Base-by-base conservation (phyloP, 2,329 filamentous ascomycete species). In the Pseudonectria foliicola region DNA sequence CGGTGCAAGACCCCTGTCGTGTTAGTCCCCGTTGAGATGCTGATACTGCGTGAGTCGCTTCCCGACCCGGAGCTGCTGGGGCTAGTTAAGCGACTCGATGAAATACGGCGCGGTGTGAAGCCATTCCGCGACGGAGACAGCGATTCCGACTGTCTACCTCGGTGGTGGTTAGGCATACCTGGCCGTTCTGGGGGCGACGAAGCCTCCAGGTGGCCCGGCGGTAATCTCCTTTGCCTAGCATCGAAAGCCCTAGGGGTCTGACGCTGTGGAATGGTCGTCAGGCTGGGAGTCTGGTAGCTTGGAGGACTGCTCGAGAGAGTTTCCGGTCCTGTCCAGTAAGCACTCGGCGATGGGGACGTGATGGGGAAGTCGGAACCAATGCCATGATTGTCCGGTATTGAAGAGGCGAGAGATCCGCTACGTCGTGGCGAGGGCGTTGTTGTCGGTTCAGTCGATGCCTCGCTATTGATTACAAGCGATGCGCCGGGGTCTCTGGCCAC, bases 1-100 rank as follows among this genome's bases (percentile, higher is more conserved):
- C 43, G 47, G 25, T 60, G 55, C 4, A 61, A 38, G 7, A 50
- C 44, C 3, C 55, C 59, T 2, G 53, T 55, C 4, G 48, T 47
- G 10, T 49, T 45, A 8, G 48, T 44, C 3, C 51, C 51, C 2
- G 44, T 53, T 12, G 51, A 48, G 25, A 54, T 43, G 15, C 44
- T 45, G 3, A 46, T 47, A 10, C 49, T 57, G 7, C 39, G 42
- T 13, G 37, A 40, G 26, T 52, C 47, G 13, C 47, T 52, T 8
- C 42, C 42, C 5, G 50, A 54, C 7, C 34, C 37, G 1, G 52
- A 54, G 21, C 43, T 53, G 23, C 46, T 54, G n/a, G 47, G 46
- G 10, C 34, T 44, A 12, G 53, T 53, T 2, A 40, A 14, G 1
- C 32, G 29, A 3, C 21, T 30, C 11, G 32, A 34, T 13, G 40